Evolutionary conservation across 2,329 filamentous ascomycete genomes (phyloP), one percentile per base, ranked within the genome.

Genomic region (Fusarium secorum): DNA sequence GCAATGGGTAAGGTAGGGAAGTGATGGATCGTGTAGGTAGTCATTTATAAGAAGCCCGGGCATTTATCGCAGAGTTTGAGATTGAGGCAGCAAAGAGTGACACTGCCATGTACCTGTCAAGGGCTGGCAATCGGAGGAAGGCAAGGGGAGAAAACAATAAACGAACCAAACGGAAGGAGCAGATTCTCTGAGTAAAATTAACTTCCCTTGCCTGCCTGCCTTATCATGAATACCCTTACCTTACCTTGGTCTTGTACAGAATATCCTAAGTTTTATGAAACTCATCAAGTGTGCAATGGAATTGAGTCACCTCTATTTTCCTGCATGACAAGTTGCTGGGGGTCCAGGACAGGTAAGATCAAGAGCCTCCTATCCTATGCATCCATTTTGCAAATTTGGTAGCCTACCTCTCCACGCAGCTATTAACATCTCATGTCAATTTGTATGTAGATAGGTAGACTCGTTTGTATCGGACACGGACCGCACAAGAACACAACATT

Each of bases 31-130:
- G 15, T 18, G 6, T 4, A 38, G 36, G 4, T 8, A 33, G 36
- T 24, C 4, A n/a, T 18, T 18, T 14, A 51, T 32, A 36, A 26
- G 32, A 41, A 13, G 42, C 22, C 22, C 4, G 15, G 7, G 22
- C 6, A 54, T 39, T 46, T 14, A 39, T 35, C 20, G 36, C 10
- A 33, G 38, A 38, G 33, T 53, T 33, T 30, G 42, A 60, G 64
- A 64, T 32, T 26, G 45, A 60, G 60, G 69, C 64, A 70, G 65
- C 44, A 53, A 66, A 42, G 28, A 44, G 60, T 51, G 33, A 39
- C 51, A 57, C 69, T 49, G 69, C 39, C 45, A 35, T 42, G 60
- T 48, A 70, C 49, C 69, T 70, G 69, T 66, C 53, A 48, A 24
- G 41, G 42, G 56, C 36, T 66, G 56, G 42, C 35, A 53, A 28